phyloP scores from a whole-genome alignment of 1,284 basidiomycete species.

The Moniliophthora roreri region DNA sequence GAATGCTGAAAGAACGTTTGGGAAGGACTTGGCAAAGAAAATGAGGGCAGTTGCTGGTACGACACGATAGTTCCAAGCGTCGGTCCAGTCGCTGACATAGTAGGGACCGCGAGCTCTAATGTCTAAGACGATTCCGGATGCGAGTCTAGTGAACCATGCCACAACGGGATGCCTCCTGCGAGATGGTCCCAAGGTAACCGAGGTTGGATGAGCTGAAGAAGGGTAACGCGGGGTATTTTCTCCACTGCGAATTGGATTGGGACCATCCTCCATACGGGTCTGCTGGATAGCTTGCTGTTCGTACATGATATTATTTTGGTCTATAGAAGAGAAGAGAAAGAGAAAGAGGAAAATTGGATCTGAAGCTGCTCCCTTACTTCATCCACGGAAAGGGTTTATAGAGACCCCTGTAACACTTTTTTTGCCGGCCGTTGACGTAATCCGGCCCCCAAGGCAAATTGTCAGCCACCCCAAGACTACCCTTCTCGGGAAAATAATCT shows the following conservation, averaged over 20 bases:
- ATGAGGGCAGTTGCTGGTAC: conserved; percentile 74
- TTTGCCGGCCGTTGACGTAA: too few species aligned
- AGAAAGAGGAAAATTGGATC: too few species aligned
- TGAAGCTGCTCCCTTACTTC: too few species aligned
- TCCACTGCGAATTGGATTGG: not conserved
- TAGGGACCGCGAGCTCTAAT: conserved; percentile 77
- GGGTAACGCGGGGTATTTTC: not conserved
- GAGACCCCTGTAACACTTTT: too few species aligned
- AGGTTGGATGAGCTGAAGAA: conserved; percentile 1
- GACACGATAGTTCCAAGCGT: conserved; percentile 88
- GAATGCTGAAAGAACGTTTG: not conserved
- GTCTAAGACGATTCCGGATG: conserved; percentile 77
- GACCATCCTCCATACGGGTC: not conserved
- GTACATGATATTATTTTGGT: too few species aligned
- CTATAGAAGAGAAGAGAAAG: too few species aligned
- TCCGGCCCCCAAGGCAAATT: too few species aligned
- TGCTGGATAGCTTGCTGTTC: too few species aligned
- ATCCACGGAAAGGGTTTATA: too few species aligned
- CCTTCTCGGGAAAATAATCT: too few species aligned
- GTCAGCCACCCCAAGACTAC: too few species aligned
- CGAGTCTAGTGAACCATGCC: conserved; percentile 34
- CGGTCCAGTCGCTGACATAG: conserved; percentile 85
- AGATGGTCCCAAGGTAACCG: conserved; percentile 1
- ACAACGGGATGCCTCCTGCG: conserved; percentile 2
- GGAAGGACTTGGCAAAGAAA: conserved; percentile 75